Base-by-base conservation (phyloP, 257 asterid species). In the Lavandula angustifolia region DNA sequence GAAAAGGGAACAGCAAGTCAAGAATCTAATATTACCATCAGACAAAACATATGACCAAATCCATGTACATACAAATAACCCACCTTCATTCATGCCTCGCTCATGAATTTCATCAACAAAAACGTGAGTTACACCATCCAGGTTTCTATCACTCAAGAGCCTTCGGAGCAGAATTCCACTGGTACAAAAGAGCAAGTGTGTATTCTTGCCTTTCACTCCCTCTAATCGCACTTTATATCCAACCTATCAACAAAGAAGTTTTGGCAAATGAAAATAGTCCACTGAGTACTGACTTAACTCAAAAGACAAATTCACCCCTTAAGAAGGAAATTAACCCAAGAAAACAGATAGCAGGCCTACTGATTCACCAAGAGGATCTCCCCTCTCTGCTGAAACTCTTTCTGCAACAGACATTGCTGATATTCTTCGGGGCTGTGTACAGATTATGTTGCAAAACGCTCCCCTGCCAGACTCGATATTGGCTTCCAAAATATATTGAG, bases 71-170 rank as follows among this genome's bases (percentile, higher is more conserved):
- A 17, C n/a, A 48, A 31, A 66, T 37, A 65, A 73, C 73, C 73
- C 70, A 94, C 99, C 99, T 94, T 94, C 99, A 84, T 94, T 94
- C 97, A 94, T 94, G 79, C 99, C 99, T 38, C 99, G 86, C 81
- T 94, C 99, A 40, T 94, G 99, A 76, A 94, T 94, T 73, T 94
- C 99, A 84, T 94, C 99, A 64, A 94, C 97, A 69, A 94, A 87
- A 59, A 90, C 91, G 80, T 94, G 97, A 59, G 96, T 94, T 64
- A 87, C 56, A 12, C 96, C 99, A 57, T 82, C 85, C 70, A 94
- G 83, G 69, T 87, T 94, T 67, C 81, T 88, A 75, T 94, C 99
- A 81, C 87, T 84, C 86, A 94, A 82, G 50, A 94, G 92, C 72
- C 99, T 82, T 13, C 99, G 95, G 32, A 94, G 96, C 83, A 92